Base-by-base conservation (phyloP, 2,329 filamentous ascomycete species). In the Colletotrichum agaves region DNA sequence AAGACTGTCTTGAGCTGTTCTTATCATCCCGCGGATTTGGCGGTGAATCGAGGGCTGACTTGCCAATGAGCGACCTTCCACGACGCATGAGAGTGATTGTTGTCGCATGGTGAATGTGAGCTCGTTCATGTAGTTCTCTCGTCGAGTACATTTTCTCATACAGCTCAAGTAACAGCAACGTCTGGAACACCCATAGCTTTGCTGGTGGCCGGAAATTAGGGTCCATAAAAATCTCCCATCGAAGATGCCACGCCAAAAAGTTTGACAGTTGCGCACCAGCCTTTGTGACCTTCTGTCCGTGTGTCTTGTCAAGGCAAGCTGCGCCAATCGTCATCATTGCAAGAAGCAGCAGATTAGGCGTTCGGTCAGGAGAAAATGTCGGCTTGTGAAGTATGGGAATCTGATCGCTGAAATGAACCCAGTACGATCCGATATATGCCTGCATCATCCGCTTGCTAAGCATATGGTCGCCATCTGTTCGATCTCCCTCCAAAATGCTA, bases 141-240 rank as follows among this genome's bases (percentile, higher is more conserved):
- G 95, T 97, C 43, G 94, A 96, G 78, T 95, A 98, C 92, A 97
- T 96, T 84, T 99, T 99, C 81, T 99, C 96, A 74, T 97, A 98
- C 0, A 97, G 82, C 77, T 99, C 96, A 12, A 98, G 85, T 5
- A 98, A 85, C 4, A 98, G 83, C 58, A 98, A 82, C 1, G 95
- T 91, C 77, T 98, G 96, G 80, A 98, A 98, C 0, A 97, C 89
- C 95, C 95, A 99, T 7, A 99, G 81, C 79, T 97, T 97, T 8
- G 95, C 95, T 0, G 96, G 95, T 1, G 96, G 94, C 17, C 93
- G 86, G 79, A 97, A 98, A 78, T 94, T 93, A 13, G 87, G 85
- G 75, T 98, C 92, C 85, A 94, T 96, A 76, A 98, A 98, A 41
- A 98, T 92, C 77, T 97, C 93, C 93, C 94, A 98, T 62, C 96